Evolutionary conservation across 2,329 filamentous ascomycete species (phyloP), one percentile per base, ranked within the genome.

Genomic region (Cladosporium austrohemisphaericum): DNA sequence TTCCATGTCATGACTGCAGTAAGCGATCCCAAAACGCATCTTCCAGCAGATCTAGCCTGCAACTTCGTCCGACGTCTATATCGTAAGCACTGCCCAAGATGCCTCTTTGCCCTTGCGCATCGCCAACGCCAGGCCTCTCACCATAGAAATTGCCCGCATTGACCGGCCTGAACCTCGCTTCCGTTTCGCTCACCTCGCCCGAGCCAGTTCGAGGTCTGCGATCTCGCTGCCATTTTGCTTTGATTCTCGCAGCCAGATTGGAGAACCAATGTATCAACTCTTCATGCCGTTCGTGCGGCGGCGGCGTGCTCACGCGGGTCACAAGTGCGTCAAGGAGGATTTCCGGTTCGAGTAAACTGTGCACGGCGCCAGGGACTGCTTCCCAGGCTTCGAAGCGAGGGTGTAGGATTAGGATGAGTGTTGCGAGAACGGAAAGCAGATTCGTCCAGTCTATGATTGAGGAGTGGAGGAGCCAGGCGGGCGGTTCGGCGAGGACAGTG

Each of bases 381-480:
- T 36, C 47, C 37, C 44, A 47, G 10, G 35, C 38, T 16, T 50
- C 38, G 38, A 43, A 50, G 1, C 33, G 47, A 28, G 37, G 47
- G 13, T 41, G 32, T 5, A 36, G 38, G 31, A 41, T 20, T 13
- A 41, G 37, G 28, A 41, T 22, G 16, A 50, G 23, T 14, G 28
- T 26, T 28, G 47, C 37, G 16, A 50, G 16, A 4, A 50, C 47
- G 29, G 58, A 55, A 9, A 63, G 49, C 7, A 63, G 43, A 23
- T 53, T 50, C n/a, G 58, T 52, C 57, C 60, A 62, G 23, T 62
- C 60, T 4, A 59, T 35, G 14, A 59, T 57, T 1, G 55, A 49
- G 11, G 59, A 38, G 25, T 55, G 57, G 40, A 61, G 56, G n/a
- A 62, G 41, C 1, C 52, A 53, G 5, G 51, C 35, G 13, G 58